phyloP scores from a whole-genome alignment of 768 basidiomycete genomes.

The Clathrus columnatus region DNA sequence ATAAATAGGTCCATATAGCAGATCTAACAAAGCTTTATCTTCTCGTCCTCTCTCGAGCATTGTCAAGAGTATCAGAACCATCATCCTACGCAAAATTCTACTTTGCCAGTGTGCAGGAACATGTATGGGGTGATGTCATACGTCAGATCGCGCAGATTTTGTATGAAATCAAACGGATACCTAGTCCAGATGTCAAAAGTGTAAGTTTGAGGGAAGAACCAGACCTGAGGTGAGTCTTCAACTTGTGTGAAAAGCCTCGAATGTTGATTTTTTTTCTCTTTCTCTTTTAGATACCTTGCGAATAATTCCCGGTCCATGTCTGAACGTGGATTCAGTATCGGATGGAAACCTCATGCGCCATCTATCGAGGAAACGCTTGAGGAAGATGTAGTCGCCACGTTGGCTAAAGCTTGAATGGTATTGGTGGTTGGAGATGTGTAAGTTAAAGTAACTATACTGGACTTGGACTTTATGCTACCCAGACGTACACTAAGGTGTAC shows the following conservation, averaged over 20 bases:
- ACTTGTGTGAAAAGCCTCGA: not conserved
- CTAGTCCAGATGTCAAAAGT: conserved; percentile 12
- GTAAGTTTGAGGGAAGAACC: conserved; percentile 11
- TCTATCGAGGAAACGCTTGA: conserved; percentile 11
- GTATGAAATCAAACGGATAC: conserved; percentile 10
- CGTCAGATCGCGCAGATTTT: conserved; percentile 13
- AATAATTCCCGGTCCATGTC: conserved; percentile 17
- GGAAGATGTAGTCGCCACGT: conserved; percentile 7
- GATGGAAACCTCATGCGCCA: conserved; percentile 14
- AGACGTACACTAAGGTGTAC: too few species aligned
- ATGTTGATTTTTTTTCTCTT: not conserved
- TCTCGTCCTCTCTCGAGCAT: conserved; percentile 17
- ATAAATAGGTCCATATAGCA: conserved; percentile 17
- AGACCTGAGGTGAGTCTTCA: not conserved
- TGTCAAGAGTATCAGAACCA: conserved; percentile 13
- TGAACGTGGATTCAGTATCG: conserved; percentile 13
- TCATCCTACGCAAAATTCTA: conserved; percentile 19
- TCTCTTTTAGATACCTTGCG: conserved; percentile 7
- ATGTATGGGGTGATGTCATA: conserved; percentile 17
- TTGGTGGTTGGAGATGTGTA: not conserved
- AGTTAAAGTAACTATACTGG: too few species aligned
- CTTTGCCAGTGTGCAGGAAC: conserved; percentile 17
- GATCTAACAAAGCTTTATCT: conserved; percentile 20
- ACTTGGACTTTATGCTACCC: too few species aligned
- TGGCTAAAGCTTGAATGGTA: conserved; percentile 1